Evolutionary conservation across 495 filamentous ascomycete genomes (phyloP), one percentile per base, ranked within the genome.

Genomic region (Niebla homalea): DNA sequence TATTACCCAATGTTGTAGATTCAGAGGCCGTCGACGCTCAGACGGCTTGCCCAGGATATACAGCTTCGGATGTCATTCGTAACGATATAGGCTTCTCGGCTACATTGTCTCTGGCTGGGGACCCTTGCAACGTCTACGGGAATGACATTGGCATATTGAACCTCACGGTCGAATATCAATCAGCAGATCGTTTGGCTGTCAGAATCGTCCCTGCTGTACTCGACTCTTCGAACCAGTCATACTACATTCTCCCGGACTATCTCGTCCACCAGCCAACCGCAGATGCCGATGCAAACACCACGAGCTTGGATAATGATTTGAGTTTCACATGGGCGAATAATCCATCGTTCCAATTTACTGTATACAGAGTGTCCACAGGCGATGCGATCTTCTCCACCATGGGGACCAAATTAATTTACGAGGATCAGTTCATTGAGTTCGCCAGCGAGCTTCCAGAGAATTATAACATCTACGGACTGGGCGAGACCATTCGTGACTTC

Each of bases 1-100:
- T 87, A 32, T 64, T 87, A 22, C 82, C 87, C 35, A 85, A 87
- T 58, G 75, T 89, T 58, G 56, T 79, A 38, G 85, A 89, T 55
- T 80, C 84, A 10, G 42, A 83, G 32, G 85, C 87, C 15, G 67
- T 83, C 45, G 67, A 87, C 62, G 75, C 81, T 2, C 87, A 92
- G 62, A 65, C 70, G 3, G 77, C 79, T 2, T 83, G 79, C 57
- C 79, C 79, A 19, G 79, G 79, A 1, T 83, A 83, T 57, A 76
- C 57, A 40, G 79, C 77, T 2, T 70, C 65, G 5, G 64, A 75
- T 53, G 67, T 80, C 12, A 49, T 68, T 29, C 55, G 67, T 12
- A 71, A 64, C n/a, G 35, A 56, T 10, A 48, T 61, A 39, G 77
- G 77, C 10, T 63, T 81, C 25, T 72, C 67, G 3, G 79, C 79